phyloP scores from a whole-genome alignment of 1,284 basidiomycete genomes.

The Pisolithus thermaeus region DNA sequence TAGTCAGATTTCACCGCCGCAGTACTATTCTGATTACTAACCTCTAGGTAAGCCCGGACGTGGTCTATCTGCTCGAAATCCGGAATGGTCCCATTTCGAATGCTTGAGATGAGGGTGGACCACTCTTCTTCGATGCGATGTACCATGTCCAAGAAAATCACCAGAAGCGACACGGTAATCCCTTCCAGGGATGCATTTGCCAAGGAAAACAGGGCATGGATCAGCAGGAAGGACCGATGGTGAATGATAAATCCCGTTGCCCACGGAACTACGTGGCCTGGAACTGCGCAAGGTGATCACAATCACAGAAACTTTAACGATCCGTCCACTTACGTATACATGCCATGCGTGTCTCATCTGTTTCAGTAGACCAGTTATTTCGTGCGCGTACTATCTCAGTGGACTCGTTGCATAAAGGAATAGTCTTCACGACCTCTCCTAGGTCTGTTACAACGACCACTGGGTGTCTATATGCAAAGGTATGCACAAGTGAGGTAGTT shows the following conservation, averaged over 20 bases:
- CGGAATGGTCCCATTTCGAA: slow-evolving; percentile 13
- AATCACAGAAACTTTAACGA: too few relatives aligned
- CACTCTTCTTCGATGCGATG: slow-evolving; percentile 18
- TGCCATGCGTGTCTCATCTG: slow-evolving; percentile 4
- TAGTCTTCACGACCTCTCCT: neutral
- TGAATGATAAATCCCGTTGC: slow-evolving; percentile 12
- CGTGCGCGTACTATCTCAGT: slow-evolving; percentile 18
- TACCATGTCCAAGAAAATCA: slow-evolving; percentile 17
- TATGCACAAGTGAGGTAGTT: slow-evolving; percentile 15
- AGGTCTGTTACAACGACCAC: slow-evolving; percentile 9
- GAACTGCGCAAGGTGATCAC: too few relatives aligned
- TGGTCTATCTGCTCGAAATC: slow-evolving; percentile 13
- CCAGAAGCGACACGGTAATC: slow-evolving; percentile 12
- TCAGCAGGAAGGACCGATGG: slow-evolving; percentile 17
- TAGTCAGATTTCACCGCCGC: neutral
- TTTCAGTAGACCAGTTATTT: slow-evolving; percentile 9
- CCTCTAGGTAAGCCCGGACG: slow-evolving; percentile 15
- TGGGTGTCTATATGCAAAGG: slow-evolving; percentile 9
- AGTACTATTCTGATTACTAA: neutral
- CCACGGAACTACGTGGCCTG: slow-evolving; percentile 7
- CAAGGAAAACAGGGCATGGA: slow-evolving; percentile 14
- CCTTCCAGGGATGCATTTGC: slow-evolving; percentile 13
- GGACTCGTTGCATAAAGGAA: slow-evolving; percentile 14
- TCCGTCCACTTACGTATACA: too few relatives aligned
- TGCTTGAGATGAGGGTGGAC: slow-evolving; percentile 10